Evolutionary conservation across 352 stramenopile species (phyloP), one percentile per base, ranked within the genome.

Genomic region (Globisporangium paroecandrum): DNA sequence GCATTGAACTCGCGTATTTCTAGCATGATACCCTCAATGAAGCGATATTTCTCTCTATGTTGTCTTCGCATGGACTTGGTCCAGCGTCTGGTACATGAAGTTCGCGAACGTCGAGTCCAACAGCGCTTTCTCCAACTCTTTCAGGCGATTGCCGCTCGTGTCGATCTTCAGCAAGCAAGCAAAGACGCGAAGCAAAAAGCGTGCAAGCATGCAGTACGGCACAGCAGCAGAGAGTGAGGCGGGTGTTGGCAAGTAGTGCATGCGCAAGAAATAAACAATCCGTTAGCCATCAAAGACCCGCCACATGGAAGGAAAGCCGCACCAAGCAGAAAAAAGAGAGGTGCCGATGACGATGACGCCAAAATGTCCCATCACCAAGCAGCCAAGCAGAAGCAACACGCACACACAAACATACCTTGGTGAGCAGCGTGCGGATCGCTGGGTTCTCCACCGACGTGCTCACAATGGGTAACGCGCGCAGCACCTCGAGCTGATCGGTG

Each of bases 1-100:
- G 5, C 13, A 49, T n/a, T 2, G 41, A 24, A 51, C 22, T 51
- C 18, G 43, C 18, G 18, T 24, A 49, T 24, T 49, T 49, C 15
- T n/a, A 22, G 43, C 43, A 56, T 32, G 49, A 18, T n/a, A 8
- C 47, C 47, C 7, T 12, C 47, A 15, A 27, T 9, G 47, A 55
- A 29, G 47, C 4, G 5, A 27, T 13, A 27, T 4, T 7, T 18
- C 47, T 18, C 47, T 29, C 51, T 51, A 51, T 54, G 62, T 43
- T 22, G 22, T 24, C 51, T 58, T 70, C 18, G 46, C 36, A 3
- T 62, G 22, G 6, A 92, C 77, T 58, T 86, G 72, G 59, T 95
- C 85, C 34, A 95, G 73, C 12, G 85, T 70, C 59, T 85, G 70
- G 69, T 89, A 92, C 77, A 95, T 90, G 69, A 95, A 93, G 64